phyloP scores from a whole-genome alignment of 2,329 filamentous ascomycete genomes.

The Clarireedia hainanense region DNA sequence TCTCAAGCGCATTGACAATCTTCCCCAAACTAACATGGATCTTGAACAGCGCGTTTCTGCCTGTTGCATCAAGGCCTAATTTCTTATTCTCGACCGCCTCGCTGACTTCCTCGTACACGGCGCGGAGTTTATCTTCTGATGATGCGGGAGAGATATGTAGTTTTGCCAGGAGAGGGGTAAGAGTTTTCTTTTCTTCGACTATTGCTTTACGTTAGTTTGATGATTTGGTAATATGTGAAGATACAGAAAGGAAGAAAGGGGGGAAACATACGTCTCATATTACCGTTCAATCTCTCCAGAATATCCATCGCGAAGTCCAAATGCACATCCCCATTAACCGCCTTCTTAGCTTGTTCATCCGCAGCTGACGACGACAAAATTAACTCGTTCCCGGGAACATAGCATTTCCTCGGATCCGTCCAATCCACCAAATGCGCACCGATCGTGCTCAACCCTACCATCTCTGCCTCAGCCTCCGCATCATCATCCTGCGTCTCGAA shows the following conservation, averaged over 20 bases:
- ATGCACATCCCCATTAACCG: slow-evolving; percentile 70
- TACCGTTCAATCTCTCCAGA: slow-evolving; percentile 63
- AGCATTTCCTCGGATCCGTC: slow-evolving; percentile 86
- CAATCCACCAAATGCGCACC: slow-evolving; percentile 83
- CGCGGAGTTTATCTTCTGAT: slow-evolving; percentile 48
- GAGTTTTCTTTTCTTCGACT: slow-evolving; percentile 81
- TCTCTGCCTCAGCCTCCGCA: slow-evolving; percentile 66
- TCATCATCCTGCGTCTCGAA: slow-evolving; percentile 67
- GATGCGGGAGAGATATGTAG: slow-evolving; percentile 67
- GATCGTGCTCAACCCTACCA: slow-evolving; percentile 71
- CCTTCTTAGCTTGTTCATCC: slow-evolving; percentile 51
- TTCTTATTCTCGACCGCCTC: slow-evolving; percentile 53
- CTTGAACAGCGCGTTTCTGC: slow-evolving; percentile 59
- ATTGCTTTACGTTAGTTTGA: slow-evolving; percentile 12
- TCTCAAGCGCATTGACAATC: slow-evolving; percentile 54
- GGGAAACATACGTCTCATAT: slow-evolving; percentile 52
- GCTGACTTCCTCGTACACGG: slow-evolving; percentile 49
- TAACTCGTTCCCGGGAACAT: slow-evolving; percentile 37
- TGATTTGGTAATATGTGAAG: background rate
- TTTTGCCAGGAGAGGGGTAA: slow-evolving; percentile 73
- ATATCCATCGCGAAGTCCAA: slow-evolving; percentile 70
- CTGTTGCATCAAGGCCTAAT: slow-evolving; percentile 50
- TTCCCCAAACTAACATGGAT: slow-evolving; percentile 60
- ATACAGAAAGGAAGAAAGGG: background rate
- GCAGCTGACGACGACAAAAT: slow-evolving; percentile 28